Evolutionary conservation across 2,329 filamentous ascomycete species (phyloP).

Genomic region (Alternaria novae-zelandiae): DNA sequence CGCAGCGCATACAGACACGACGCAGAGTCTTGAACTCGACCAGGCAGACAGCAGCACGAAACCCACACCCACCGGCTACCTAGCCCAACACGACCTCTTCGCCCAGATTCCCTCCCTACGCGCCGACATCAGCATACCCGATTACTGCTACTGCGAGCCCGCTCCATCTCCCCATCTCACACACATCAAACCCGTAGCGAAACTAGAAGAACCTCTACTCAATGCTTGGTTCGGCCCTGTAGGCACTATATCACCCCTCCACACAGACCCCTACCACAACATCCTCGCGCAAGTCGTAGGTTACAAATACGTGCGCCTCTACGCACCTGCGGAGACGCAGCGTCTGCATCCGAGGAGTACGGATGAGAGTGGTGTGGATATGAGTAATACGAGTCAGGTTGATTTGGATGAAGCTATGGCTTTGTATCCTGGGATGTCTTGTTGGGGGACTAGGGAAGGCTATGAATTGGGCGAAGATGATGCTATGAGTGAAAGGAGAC

Average conservation of each 20-base stretch:
- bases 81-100: slow-evolving; percentile 91
- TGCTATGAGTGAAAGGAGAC: neutral
- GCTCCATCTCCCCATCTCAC: slow-evolving; percentile 24
- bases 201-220: slow-evolving; percentile 66
- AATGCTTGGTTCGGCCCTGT: slow-evolving; percentile 94
- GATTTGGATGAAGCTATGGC: slow-evolving; percentile 74
- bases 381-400: slow-evolving; percentile 86
- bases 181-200: slow-evolving; percentile 20
- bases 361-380: slow-evolving; percentile 76
- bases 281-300: slow-evolving; percentile 89
- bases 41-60: neutral
- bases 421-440: slow-evolving; percentile 48
- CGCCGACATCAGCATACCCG: slow-evolving; percentile 78
- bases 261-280: slow-evolving; percentile 95
- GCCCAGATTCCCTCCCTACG: slow-evolving; percentile 78
- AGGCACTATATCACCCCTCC: slow-evolving; percentile 87
- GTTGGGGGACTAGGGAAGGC: slow-evolving; percentile 26
- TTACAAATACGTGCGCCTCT: slow-evolving; percentile 88
- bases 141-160: slow-evolving; percentile 80
- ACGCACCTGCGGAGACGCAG: slow-evolving; percentile 68
- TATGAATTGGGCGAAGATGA: slow-evolving; percentile 51
- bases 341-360: slow-evolving; percentile 66
- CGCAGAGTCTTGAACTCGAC: too few species aligned
- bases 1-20: neutral
- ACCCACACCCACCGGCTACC: slow-evolving; percentile 68